These are phyloP conservation scores for Anethum foeniculum DNA, from an alignment of 140 eudicot species.

Conservation along the genomic window DNA sequence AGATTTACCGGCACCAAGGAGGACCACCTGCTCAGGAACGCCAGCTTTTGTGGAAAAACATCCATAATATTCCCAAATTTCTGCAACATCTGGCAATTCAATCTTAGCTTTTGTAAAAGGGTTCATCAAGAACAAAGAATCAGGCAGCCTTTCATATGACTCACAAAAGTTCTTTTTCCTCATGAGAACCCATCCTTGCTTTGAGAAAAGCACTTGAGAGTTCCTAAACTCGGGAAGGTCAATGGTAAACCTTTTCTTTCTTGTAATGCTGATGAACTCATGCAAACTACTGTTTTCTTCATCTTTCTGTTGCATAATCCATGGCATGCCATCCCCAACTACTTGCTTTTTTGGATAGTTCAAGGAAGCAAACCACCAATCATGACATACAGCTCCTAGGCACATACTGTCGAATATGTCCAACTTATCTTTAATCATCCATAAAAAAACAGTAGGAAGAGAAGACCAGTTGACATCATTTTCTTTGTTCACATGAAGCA, in stretches of 20 bases:
- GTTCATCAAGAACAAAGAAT: conserved; percentile 7
- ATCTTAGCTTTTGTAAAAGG: background rate
- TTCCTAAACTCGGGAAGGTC: background rate
- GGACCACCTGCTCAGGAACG: background rate
- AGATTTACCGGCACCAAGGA: conserved; percentile 1
- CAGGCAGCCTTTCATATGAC: background rate
- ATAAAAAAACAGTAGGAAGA: background rate
- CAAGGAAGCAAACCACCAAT: conserved; percentile 2
- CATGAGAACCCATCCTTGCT: conserved; percentile 6
- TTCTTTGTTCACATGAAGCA: background rate
- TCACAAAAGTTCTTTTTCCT: background rate
- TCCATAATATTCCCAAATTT: conserved; percentile 10
- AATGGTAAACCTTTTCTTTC: background rate
- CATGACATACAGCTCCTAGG: background rate
- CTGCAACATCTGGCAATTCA: conserved; percentile 5
- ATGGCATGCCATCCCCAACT: conserved; percentile 8
- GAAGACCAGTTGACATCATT: background rate
- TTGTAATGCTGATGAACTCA: conserved; percentile 5
- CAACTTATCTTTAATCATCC: conserved; percentile 5
- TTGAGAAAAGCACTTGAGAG: conserved; percentile 1
- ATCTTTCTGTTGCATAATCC: conserved; percentile 4
- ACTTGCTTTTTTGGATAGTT: background rate
- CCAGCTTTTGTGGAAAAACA: background rate
- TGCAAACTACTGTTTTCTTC: background rate
- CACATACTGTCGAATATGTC: background rate